phyloP scores from a whole-genome alignment of 2,329 filamentous ascomycete genomes.

The Graphilbum sp. region DNA sequence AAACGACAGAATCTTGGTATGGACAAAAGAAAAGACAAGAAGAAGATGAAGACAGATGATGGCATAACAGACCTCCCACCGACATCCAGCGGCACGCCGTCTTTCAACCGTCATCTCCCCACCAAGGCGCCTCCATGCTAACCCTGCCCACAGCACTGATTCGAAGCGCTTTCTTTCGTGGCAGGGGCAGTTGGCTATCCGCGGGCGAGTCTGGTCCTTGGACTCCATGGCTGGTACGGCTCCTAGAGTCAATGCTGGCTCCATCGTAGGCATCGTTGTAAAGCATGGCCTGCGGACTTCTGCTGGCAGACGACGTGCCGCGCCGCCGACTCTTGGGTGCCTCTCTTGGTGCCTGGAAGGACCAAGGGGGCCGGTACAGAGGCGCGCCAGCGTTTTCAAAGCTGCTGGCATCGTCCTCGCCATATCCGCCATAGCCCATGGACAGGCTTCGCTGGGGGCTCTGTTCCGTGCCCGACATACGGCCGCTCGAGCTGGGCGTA shows the following conservation, averaged over 20 bases:
- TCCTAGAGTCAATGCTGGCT: no score
- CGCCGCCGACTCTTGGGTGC: no score
- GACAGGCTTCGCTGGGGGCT: background rate
- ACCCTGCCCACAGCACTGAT: conserved; percentile 19
- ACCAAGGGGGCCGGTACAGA: background rate
- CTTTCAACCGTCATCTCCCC: conserved; percentile 13
- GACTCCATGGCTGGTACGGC: conserved; percentile 6
- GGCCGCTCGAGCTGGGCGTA: background rate
- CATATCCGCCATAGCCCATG: background rate
- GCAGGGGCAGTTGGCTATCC: conserved; percentile 10
- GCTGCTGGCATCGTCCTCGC: conserved; percentile 2
- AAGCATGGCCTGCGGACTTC: no score
- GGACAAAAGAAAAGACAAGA: background rate
- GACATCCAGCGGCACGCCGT: no score
- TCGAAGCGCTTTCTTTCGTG: conserved; percentile 18
- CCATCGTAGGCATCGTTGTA: no score
- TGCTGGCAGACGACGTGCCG: no score
- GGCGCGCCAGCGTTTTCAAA: background rate
- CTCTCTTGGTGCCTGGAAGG: no score
- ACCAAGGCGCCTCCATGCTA: conserved; percentile 13
- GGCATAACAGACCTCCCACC: no score
- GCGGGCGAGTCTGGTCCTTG: conserved; percentile 18
- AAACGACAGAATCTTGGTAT: no score
- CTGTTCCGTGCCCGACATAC: background rate
- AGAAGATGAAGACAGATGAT: background rate